Evolutionary conservation across 371 early-diverging fungal genomes (phyloP).

Genomic region (Basidiobolus meristosporus): DNA sequence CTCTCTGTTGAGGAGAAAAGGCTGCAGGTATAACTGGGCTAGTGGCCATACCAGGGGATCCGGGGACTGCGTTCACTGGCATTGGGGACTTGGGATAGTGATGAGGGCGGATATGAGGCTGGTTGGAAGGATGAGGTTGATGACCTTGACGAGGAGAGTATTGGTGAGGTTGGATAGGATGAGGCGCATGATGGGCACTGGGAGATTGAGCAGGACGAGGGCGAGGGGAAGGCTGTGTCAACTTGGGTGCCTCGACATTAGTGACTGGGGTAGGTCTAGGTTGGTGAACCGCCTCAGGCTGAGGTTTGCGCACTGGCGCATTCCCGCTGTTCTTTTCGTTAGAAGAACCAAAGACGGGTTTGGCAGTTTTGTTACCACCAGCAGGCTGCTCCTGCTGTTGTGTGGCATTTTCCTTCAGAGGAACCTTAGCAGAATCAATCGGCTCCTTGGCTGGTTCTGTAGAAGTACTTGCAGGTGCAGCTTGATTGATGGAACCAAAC

Average conservation of each 20-base stretch:
- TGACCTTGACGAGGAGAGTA: background rate
- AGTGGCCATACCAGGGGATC: too few species aligned
- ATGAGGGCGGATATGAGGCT: background rate
- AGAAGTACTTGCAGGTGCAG: background rate
- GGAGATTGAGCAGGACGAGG: background rate
- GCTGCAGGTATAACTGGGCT: too few species aligned
- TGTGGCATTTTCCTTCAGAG: background rate
- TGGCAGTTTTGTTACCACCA: background rate
- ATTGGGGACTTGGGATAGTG: background rate
- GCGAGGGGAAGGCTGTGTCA: background rate
- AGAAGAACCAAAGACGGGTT: background rate
- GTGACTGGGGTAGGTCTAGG: background rate
- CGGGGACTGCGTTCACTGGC: background rate
- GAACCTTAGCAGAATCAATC: background rate
- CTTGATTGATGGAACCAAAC: slow-evolving; percentile 2
- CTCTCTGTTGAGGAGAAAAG: too few species aligned
- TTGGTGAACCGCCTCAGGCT: background rate
- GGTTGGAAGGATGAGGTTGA: background rate
- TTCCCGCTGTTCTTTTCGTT: background rate
- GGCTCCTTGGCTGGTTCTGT: background rate
- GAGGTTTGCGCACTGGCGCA: background rate
- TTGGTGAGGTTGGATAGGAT: background rate
- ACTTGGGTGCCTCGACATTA: background rate
- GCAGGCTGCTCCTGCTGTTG: slow-evolving; percentile 1
- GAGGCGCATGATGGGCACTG: background rate